Conservation (phyloP, 176 grass and related monocot genomes). For the Olyra latifolia region DNA sequence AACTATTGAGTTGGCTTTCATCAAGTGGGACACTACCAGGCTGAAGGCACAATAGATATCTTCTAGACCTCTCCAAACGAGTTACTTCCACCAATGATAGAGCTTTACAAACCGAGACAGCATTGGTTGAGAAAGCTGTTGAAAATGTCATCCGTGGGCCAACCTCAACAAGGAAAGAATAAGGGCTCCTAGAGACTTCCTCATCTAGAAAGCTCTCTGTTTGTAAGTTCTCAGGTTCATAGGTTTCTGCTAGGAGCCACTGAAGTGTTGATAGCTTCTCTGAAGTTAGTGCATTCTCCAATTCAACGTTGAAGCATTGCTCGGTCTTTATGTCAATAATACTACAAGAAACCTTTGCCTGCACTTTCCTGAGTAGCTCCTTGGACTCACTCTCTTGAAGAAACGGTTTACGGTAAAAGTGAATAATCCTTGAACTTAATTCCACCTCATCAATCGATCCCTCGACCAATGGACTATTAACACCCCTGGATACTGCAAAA, state of each 20-base stretch:
- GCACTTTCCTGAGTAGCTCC: conserved; percentile 61
- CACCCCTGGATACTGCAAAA: conserved; percentile 40
- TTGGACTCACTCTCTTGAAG: conserved; percentile 59
- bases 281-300: conserved; percentile 30
- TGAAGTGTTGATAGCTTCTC: conserved; percentile 60
- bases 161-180: conserved; percentile 56
- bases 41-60: conserved; percentile 61
- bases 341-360: conserved; percentile 67
- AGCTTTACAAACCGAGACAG: conserved; percentile 70
- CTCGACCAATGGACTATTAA: conserved; percentile 38
- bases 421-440: conserved; percentile 35
- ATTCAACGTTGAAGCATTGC: conserved; percentile 73
- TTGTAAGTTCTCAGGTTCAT: conserved; percentile 70
- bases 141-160: conserved; percentile 81
- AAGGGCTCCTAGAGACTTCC: conserved; percentile 32
- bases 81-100: conserved; percentile 65
- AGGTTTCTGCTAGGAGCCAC: conserved; percentile 86
- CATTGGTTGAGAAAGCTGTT: conserved; percentile 75
- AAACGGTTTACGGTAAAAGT: conserved; percentile 61
- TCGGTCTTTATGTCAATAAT: conserved; percentile 59
- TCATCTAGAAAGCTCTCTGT: conserved; percentile 58
- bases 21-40: conserved; percentile 51
- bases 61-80: conserved; percentile 73
- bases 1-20: conserved; percentile 57
- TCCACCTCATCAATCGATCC: conserved; percentile 19